These are phyloP conservation scores for Delonix regia DNA, from an alignment of 306 rosid species.

Conservation along the genomic window DNA sequence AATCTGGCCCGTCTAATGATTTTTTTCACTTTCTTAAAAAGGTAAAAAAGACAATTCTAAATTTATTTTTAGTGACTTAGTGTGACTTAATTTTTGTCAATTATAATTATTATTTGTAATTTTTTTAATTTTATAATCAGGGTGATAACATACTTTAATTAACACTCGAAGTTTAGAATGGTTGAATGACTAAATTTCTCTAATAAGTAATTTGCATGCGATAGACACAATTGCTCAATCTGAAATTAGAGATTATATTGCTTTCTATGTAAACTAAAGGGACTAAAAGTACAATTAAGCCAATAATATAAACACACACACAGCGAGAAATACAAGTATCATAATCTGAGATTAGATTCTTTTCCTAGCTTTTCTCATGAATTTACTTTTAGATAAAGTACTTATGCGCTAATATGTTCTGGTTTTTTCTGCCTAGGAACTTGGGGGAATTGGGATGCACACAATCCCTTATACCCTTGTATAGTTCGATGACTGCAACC, in stretches of 20 bases:
- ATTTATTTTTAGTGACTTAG: not conserved
- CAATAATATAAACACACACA: no score
- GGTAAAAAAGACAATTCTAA: not conserved
- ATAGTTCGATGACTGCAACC: constrained; percentile 46
- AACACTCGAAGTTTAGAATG: not conserved
- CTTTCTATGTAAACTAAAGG: not conserved
- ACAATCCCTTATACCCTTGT: constrained; percentile 70
- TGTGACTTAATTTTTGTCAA: not conserved
- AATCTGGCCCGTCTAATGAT: not conserved
- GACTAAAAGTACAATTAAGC: not conserved
- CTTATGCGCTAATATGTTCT: not conserved
- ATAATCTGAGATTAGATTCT: not conserved
- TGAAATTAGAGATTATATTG: not conserved
- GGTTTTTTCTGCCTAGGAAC: constrained; percentile 47
- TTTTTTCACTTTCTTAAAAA: no score
- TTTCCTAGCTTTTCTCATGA: not conserved
- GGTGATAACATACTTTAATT: not conserved
- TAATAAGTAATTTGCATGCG: not conserved
- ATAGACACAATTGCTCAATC: not conserved
- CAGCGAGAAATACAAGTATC: not conserved
- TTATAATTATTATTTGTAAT: not conserved
- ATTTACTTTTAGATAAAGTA: not conserved
- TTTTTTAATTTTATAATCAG: not conserved
- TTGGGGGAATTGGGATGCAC: constrained; percentile 83
- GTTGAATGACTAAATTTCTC: not conserved